phyloP scores from a whole-genome alignment of 345 rosid genomes.

The Bretschneidera sinensis region DNA sequence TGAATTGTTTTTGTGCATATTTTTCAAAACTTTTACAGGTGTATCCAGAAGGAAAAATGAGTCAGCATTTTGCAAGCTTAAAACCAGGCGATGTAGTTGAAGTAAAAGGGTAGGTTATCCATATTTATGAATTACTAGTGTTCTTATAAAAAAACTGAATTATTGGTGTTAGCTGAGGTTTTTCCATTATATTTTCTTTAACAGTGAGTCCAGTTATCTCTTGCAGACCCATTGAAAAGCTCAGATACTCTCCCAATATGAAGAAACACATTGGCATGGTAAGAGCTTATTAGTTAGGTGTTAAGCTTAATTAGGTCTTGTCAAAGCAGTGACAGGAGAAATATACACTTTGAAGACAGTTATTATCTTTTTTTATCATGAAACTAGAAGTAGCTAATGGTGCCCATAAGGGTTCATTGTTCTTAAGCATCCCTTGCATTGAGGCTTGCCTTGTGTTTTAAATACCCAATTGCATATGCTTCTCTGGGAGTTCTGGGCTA shows the following conservation, averaged over 20 bases:
- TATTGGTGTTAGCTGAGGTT: no score
- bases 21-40: constrained; percentile 42
- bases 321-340: background rate
- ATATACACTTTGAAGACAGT: no score
- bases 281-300: constrained; percentile 24
- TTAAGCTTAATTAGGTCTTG: background rate
- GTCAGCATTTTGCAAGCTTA: constrained; percentile 92
- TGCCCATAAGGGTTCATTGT: no score
- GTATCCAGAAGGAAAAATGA: constrained; percentile 97
- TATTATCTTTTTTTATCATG: background rate
- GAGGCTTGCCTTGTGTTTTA: background rate
- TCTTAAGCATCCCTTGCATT: background rate
- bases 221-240: constrained; percentile 89
- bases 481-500: no score
- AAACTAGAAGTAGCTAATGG: no score
- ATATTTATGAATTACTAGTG: background rate
- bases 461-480: no score
- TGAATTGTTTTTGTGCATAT: background rate
- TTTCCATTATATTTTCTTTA: background rate
- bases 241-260: constrained; percentile 88
- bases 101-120: constrained; percentile 70
- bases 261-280: constrained; percentile 99
- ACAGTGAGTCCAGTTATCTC: constrained; percentile 17
- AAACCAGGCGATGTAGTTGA: constrained; percentile 89
- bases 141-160: no score